Conservation (phyloP, 2,329 filamentous ascomycete species). For the Curvularia sp. region DNA sequence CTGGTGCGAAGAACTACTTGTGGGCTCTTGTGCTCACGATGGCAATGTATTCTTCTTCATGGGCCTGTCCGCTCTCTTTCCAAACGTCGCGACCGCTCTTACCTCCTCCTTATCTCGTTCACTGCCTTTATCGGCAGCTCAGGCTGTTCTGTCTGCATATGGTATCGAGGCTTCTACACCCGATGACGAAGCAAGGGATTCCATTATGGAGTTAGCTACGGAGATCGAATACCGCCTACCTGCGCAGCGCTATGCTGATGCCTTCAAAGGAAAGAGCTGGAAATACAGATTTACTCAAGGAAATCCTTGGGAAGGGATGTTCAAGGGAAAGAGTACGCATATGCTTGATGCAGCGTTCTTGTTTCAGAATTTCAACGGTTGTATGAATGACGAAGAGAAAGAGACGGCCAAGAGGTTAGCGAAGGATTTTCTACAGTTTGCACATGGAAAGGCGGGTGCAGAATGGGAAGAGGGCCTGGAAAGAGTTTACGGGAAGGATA, state of each 20-base stretch:
- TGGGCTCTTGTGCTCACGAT: slow-evolving; percentile 57
- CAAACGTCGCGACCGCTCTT: slow-evolving; percentile 38
- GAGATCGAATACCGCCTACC: slow-evolving; percentile 56
- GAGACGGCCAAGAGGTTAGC: slow-evolving; percentile 21
- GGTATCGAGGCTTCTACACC: slow-evolving; percentile 38
- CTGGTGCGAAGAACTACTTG: slow-evolving; percentile 55
- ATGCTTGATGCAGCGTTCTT: slow-evolving; percentile 38
- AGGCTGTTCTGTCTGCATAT: slow-evolving; percentile 49
- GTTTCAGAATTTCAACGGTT: slow-evolving; percentile 37
- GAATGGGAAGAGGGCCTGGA: slow-evolving; percentile 8
- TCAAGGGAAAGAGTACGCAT: slow-evolving; percentile 34
- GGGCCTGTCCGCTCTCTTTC: slow-evolving; percentile 22
- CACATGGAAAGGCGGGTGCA: slow-evolving; percentile 19
- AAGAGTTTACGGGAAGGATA: slow-evolving; percentile 17
- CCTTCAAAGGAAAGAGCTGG: slow-evolving; percentile 26
- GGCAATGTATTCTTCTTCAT: slow-evolving; percentile 34
- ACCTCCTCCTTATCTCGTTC: slow-evolving; percentile 35
- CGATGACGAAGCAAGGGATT: slow-evolving; percentile 49
- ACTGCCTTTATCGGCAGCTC: slow-evolving; percentile 19
- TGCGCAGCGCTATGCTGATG: slow-evolving; percentile 46
- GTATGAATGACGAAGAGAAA: slow-evolving; percentile 9
- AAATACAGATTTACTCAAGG: slow-evolving; percentile 32
- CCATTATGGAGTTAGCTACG: slow-evolving; percentile 51
- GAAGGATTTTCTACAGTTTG: slow-evolving; percentile 32
- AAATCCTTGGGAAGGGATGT: slow-evolving; percentile 38